Evolutionary conservation across 2,329 filamentous ascomycete species (phyloP).

Genomic region (Fusarium decemcellulare): DNA sequence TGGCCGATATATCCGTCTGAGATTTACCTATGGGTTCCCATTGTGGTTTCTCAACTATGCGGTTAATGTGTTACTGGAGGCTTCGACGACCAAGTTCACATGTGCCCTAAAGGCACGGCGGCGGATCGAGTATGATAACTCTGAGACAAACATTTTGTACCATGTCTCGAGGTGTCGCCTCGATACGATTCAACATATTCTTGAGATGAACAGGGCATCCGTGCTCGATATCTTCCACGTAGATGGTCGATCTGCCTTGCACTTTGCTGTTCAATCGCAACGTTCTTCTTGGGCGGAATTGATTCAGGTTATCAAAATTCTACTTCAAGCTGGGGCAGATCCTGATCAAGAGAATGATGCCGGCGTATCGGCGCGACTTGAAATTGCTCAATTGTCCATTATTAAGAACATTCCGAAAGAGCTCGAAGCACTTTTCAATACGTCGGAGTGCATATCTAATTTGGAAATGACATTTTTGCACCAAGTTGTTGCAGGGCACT

Average conservation of each 20-base stretch:
- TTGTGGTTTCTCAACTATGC: slow-evolving; percentile 3
- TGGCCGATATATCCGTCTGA: neutral
- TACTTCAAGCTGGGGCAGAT: slow-evolving; percentile 1
- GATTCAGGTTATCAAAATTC: too few relatives aligned
- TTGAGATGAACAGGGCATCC: neutral
- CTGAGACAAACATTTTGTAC: neutral
- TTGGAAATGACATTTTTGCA: neutral
- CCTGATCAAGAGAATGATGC: slow-evolving; percentile 3
- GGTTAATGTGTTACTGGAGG: neutral
- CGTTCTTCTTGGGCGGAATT: too few relatives aligned
- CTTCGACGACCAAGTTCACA: neutral
- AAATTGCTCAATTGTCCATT: too few relatives aligned
- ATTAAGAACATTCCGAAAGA: too few relatives aligned
- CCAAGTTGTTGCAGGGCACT: neutral
- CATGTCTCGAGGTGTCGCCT: neutral
- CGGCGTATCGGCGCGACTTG: neutral
- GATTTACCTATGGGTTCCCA: neutral
- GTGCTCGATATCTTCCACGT: neutral
- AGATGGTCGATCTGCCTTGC: neutral
- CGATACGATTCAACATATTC: neutral
- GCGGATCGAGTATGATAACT: neutral
- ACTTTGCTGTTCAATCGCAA: neutral
- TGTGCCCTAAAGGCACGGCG: neutral
- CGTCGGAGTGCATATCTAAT: accelerated
- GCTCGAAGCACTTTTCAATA: too few relatives aligned